Evolutionary conservation across 2,329 filamentous ascomycete species (phyloP), one percentile per base, ranked within the genome.

Genomic region (Fusarium neocosmosporiellum): DNA sequence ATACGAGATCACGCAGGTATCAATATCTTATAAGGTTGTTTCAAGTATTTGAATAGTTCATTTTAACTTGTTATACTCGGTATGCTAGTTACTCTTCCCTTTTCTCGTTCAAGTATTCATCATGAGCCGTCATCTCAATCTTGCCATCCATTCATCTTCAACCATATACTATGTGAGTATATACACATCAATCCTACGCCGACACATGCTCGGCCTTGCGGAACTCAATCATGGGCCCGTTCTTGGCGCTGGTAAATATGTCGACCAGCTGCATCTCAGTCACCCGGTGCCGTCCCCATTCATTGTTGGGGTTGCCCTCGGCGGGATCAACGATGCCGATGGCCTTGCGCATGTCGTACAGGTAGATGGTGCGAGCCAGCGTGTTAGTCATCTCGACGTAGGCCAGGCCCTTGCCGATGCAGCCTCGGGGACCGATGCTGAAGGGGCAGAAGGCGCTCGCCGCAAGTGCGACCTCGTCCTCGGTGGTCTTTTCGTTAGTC

Each of bases 371-470:
- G 16, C 91, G 81, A 36, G 91, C 91, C 63, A 93, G 79, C 3
- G 90, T 88, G 7, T 89, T 87, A 59, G 84, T 88, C 87, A 93
- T 88, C 83, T 93, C 91, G 50, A 88, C 86, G 75, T 93, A 92
- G 2, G 91, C 91, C 50, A 93, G 81, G 0, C 88, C 87, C 85
- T 93, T 94, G 0, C 92, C 92, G 63, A 94, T 93, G 77, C 92
- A 94, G 3, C 91, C 91, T 13, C 92, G 84, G 0, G 91, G 90
- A 0, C 92, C 92, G 69, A 93, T 84, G 53, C 88, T 91, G 75
- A 94, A 94, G 2, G 94, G 92, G 70, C 91, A 94, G 81, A 93
- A 96, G 0, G 93, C 93, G 36, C 86, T 87, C 59, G 92, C 88
- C 3, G 92, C 91, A 7, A 84, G 77, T 4, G 85, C 83, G 2